Conservation (phyloP, 441 rosid species). For the Pelargonium citronellum region DNA sequence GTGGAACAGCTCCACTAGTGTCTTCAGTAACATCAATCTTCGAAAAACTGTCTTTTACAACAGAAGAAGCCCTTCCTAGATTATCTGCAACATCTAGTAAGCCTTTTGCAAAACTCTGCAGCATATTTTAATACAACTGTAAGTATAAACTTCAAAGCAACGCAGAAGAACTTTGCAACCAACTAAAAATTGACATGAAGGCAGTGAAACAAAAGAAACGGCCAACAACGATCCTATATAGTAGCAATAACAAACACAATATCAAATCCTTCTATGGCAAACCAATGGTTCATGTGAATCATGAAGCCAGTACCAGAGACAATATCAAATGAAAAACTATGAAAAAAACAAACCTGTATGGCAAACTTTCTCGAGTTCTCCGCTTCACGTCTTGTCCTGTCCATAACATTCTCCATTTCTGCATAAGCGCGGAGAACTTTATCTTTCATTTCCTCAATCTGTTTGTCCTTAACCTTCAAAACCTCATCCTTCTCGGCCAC, state of each 20-base stretch:
- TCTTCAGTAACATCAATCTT: conserved; percentile 64
- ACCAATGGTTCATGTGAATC: background rate
- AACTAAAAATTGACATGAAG: background rate
- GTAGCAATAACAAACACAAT: background rate
- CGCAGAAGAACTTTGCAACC: conserved; percentile 2
- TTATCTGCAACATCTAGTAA: conserved; percentile 92
- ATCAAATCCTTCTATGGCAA: background rate
- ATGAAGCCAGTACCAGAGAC: background rate
- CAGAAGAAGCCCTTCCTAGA: conserved; percentile 79
- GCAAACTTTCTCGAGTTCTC: conserved; percentile 84
- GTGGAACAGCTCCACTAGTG: conserved; percentile 54
- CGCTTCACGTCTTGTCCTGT: conserved; percentile 75
- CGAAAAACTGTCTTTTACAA: conserved; percentile 67
- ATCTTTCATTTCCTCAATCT: conserved; percentile 66
- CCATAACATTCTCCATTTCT: conserved; percentile 87
- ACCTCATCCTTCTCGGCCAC: conserved; percentile 66
- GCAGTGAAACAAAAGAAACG: no score
- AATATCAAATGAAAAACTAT: background rate
- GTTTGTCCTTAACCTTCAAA: conserved; percentile 56
- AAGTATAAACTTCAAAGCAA: conserved; percentile 1
- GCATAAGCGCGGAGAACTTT: conserved; percentile 71
- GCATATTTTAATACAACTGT: conserved; percentile 11
- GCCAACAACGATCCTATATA: no score
- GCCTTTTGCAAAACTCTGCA: conserved; percentile 74
- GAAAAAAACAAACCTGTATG: conserved; percentile 50